Percentiles rank a stretch among this genome's conserved stretches.
These are phyloP conservation scores for Cadophora luteo-olivacea DNA, from an alignment of 2,329 filamentous ascomycete species.

Conservation along the genomic window DNA sequence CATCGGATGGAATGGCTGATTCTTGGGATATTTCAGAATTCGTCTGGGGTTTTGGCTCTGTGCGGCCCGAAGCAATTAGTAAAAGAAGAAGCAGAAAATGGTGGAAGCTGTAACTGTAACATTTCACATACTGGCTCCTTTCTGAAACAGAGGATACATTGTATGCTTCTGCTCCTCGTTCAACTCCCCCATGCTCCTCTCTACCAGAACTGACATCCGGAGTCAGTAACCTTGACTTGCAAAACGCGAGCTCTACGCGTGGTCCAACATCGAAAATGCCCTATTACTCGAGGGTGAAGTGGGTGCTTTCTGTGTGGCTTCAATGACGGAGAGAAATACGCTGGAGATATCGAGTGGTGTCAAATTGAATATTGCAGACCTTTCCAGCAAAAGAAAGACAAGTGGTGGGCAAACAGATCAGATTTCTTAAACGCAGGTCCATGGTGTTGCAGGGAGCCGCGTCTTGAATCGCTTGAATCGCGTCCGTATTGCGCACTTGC, in stretches of 20 bases:
- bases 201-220: slow-evolving; percentile 42
- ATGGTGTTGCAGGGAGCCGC: slow-evolving; percentile 20
- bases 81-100: background rate
- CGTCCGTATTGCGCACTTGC: slow-evolving; percentile 15
- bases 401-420: background rate
- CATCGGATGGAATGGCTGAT: background rate
- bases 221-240: slow-evolving; percentile 6
- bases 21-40: background rate
- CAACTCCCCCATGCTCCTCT: slow-evolving; percentile 41
- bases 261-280: slow-evolving; percentile 19
- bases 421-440: background rate
- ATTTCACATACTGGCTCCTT: slow-evolving; percentile 38
- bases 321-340: background rate
- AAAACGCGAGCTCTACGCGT: slow-evolving; percentile 42
- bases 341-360: background rate
- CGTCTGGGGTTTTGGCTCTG: slow-evolving; percentile 19
- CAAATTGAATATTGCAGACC: background rate
- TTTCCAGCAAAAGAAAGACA: background rate
- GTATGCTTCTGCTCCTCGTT: slow-evolving; percentile 37
- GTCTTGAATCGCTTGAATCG: slow-evolving; percentile 12
- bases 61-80: background rate
- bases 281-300: slow-evolving; percentile 16
- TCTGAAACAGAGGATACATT: slow-evolving; percentile 45
- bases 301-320: slow-evolving; percentile 1
- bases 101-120: background rate